Evolutionary conservation across 306 rosid species (phyloP).

Genomic region (Neltuma alba): DNA sequence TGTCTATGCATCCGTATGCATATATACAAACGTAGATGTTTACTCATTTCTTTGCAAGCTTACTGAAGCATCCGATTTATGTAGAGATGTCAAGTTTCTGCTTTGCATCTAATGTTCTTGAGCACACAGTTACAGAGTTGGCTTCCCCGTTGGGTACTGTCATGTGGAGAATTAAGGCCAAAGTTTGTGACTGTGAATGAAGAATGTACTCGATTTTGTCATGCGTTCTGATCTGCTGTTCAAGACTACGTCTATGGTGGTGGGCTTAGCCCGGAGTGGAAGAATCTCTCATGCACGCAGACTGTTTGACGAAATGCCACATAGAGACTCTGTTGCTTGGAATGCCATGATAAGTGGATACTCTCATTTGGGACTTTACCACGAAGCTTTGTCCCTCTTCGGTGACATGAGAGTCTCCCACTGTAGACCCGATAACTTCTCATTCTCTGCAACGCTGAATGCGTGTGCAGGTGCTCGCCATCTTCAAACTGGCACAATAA

Average conservation of each 20-base stretch:
- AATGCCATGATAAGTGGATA: constrained; percentile 75
- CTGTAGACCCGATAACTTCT: constrained; percentile 57
- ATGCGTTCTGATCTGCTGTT: constrained; percentile 53
- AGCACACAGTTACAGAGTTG: neutral
- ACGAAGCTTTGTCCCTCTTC: constrained; percentile 57
- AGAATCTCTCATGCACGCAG: constrained; percentile 62
- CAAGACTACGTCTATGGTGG: constrained; percentile 58
- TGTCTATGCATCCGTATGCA: too few relatives aligned
- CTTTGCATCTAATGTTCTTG: neutral
- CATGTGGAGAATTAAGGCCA: neutral
- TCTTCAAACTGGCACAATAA: constrained; percentile 43
- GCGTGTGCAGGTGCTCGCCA: constrained; percentile 55
- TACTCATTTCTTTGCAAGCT: neutral
- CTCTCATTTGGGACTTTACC: constrained; percentile 58
- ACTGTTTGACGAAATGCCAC: constrained; percentile 66
- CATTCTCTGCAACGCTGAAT: constrained; percentile 61
- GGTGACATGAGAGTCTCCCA: constrained; percentile 51
- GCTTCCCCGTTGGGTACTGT: neutral
- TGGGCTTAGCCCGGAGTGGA: constrained; percentile 42
- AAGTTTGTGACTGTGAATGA: neutral
- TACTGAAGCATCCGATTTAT: neutral
- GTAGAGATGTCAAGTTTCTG: neutral
- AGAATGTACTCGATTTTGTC: neutral
- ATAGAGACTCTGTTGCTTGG: constrained; percentile 71
- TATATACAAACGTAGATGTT: too few relatives aligned